Evolutionary conservation across 176 grass and related monocot genomes (phyloP).

Genomic region (Themeda triandra): DNA sequence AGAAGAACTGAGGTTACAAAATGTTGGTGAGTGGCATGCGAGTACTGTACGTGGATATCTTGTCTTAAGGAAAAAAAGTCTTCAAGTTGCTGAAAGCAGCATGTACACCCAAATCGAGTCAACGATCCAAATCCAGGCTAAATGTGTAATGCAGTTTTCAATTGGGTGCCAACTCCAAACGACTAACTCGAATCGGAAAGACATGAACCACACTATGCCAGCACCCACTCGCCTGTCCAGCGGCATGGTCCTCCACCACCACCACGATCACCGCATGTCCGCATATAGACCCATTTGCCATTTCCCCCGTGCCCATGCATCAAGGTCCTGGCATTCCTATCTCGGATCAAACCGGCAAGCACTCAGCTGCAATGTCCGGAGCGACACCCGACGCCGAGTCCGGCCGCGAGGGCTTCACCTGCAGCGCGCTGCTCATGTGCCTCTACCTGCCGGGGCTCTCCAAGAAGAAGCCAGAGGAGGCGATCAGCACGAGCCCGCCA

Average conservation of each 20-base stretch:
- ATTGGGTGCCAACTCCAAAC: not conserved
- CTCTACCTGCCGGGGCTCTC: conserved; percentile 25
- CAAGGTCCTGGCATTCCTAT: not conserved
- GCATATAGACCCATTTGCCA: not conserved
- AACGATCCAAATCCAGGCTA: conserved; percentile 16
- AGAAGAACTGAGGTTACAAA: conserved; percentile 29
- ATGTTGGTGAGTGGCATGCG: not conserved
- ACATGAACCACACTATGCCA: conserved; percentile 36
- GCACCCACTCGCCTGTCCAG: not conserved
- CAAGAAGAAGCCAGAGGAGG: conserved; percentile 38
- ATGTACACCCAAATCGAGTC: not conserved
- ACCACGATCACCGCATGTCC: not conserved
- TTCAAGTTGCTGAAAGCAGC: no score
- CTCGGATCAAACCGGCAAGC: not conserved
- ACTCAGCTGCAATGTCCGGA: conserved; percentile 26
- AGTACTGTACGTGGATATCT: not conserved
- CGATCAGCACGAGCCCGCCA: not conserved
- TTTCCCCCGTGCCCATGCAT: not conserved
- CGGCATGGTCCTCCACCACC: conserved; percentile 40
- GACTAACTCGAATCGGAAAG: not conserved
- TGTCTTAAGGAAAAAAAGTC: not conserved
- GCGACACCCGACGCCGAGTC: conserved; percentile 3
- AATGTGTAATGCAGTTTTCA: not conserved
- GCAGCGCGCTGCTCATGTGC: conserved; percentile 44
- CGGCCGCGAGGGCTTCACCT: conserved; percentile 25